A percentile compares a stretch with the other conserved stretches of the same genome.
Evolutionary conservation across 306 rosid genomes (phyloP).

Genomic region (Castanea sativa): DNA sequence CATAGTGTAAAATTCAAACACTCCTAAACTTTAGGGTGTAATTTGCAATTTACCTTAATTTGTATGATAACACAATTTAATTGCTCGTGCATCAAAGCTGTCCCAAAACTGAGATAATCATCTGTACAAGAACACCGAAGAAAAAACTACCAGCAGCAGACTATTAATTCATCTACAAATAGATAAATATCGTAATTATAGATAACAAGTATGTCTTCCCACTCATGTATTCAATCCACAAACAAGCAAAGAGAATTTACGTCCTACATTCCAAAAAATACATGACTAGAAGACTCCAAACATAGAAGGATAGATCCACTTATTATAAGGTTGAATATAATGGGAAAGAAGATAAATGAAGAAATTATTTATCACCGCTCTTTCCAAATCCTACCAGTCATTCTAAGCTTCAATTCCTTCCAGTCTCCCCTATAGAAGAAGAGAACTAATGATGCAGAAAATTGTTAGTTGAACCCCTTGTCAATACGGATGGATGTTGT

Average conservation of each 20-base stretch:
- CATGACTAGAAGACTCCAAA: constrained; percentile 37
- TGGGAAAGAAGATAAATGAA: constrained; percentile 13
- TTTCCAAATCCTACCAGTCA: constrained; percentile 94
- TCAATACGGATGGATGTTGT: too few relatives aligned
- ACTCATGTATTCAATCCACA: constrained; percentile 44
- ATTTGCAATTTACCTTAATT: neutral
- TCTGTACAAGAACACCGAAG: neutral
- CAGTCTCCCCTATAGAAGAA: constrained; percentile 78
- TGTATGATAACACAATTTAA: neutral
- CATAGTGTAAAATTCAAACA: too few relatives aligned
- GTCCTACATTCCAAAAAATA: constrained; percentile 43
- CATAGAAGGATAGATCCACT: constrained; percentile 30
- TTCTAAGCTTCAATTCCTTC: constrained; percentile 79
- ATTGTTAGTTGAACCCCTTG: too few relatives aligned
- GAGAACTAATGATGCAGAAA: constrained; percentile 13
- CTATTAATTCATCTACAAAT: neutral
- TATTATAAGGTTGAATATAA: constrained; percentile 21
- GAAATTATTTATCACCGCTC: constrained; percentile 46
- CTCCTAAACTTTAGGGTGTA: too few relatives aligned
- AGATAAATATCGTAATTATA: constrained; percentile 16
- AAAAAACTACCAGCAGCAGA: neutral
- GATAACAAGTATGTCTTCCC: constrained; percentile 24
- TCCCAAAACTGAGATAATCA: neutral
- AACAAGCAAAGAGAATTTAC: constrained; percentile 82
- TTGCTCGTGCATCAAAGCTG: neutral